Conservation (phyloP, 2,329 filamentous ascomycete genomes). For the Nemania bipapillata region DNA sequence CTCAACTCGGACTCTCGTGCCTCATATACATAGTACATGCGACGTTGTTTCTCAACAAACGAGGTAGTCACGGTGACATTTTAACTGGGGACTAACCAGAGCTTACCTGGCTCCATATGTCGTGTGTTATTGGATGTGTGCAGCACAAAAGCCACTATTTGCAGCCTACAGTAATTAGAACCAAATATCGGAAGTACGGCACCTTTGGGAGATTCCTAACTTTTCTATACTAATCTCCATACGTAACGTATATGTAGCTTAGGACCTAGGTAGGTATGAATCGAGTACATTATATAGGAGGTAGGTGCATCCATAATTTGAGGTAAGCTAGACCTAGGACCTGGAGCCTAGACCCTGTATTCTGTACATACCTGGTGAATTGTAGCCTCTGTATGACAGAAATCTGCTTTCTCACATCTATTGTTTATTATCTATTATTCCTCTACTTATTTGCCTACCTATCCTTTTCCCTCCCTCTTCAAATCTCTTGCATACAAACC, state of each 20-base stretch:
- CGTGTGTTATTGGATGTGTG: not conserved
- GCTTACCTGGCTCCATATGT: constrained; percentile 3
- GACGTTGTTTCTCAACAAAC: constrained; percentile 6
- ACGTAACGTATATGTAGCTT: not conserved
- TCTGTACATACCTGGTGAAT: not conserved
- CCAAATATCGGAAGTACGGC: constrained; percentile 21
- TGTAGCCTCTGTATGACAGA: not conserved
- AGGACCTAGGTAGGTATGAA: too few relatives aligned
- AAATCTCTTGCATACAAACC: not conserved
- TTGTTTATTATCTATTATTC: not conserved
- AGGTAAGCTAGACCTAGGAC: too few relatives aligned
- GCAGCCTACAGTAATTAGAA: not conserved
- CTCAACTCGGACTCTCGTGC: not conserved
- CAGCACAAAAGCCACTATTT: constrained; percentile 13
- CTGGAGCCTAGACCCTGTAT: not conserved
- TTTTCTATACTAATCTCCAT: too few relatives aligned
- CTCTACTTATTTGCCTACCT: not conserved
- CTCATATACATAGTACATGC: not conserved
- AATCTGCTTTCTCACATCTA: constrained; percentile 3
- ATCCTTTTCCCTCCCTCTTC: not conserved
- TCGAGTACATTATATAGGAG: too few relatives aligned
- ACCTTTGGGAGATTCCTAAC: too few relatives aligned
- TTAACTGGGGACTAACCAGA: not conserved
- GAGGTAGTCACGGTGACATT: constrained; percentile 22
- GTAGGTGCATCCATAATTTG: too few relatives aligned